Conservation (phyloP, 140 eudicot species). For the Oenanthe javanica region DNA sequence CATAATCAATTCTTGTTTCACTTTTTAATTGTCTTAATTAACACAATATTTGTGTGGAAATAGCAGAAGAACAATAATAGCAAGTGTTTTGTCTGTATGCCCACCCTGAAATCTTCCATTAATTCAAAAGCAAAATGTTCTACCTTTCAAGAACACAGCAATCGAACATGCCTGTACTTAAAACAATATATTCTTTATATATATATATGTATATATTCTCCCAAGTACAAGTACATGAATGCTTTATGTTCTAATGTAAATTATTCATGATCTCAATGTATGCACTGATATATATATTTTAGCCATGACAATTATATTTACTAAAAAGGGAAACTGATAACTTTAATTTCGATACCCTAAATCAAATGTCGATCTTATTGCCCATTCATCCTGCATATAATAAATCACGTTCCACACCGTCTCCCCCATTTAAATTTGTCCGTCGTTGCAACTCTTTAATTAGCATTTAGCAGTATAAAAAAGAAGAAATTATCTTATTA, state of each 20-base stretch:
- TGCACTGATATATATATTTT: no score
- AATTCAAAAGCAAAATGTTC: neutral
- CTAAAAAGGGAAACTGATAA: no score
- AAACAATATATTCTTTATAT: neutral
- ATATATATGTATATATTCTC: neutral
- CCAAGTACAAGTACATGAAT: neutral
- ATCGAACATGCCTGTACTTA: constrained; percentile 1
- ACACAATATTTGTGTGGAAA: neutral
- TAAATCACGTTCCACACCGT: no score
- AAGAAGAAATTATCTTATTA: no score
- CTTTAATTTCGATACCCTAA: no score
- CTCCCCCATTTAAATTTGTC: no score
- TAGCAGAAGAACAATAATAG: neutral
- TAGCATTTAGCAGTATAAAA: no score
- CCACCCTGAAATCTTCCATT: neutral
- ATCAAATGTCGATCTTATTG: no score
- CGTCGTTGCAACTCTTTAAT: no score
- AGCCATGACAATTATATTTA: neutral
- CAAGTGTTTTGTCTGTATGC: neutral
- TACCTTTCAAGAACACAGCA: neutral
- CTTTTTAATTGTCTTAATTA: neutral
- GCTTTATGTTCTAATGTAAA: neutral
- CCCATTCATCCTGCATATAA: no score
- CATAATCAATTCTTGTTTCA: neutral
- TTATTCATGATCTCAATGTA: neutral